Evolutionary conservation across 176 grass and related monocot genomes (phyloP), one percentile per base, ranked within the genome.

Genomic region (Rhipidocladum racemiflorum): DNA sequence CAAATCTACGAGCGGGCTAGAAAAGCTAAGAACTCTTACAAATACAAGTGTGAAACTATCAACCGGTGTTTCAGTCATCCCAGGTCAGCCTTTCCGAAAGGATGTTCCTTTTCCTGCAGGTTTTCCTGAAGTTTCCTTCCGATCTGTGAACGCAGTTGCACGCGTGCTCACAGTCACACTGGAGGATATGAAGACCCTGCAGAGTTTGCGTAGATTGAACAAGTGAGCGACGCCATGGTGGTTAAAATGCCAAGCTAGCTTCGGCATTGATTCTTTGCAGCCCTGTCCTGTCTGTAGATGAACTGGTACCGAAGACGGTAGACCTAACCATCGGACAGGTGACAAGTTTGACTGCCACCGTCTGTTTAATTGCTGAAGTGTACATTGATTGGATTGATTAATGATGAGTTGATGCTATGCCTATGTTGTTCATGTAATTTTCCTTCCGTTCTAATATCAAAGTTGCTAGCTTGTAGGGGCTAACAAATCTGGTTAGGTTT

Each of bases 31-130:
- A 34, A 34, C 32, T 81, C 53, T 81, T 68, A 25, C 29, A 81
- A 13, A 61, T 25, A 46, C 9, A 35, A 71, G 51, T 61, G 68
- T 81, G 54, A 50, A 77, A 82, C 40, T 84, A 84, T 74, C 75
- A 44, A 61, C 68, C 62, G 54, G 27, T 48, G 55, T 56, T 40
- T 56, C 65, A 85, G 85, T 82, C 78, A 89, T 85, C 43, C 70
- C 11, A 57, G 56, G 15, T 38, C 64, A 77, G 46, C 48, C 50
- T 82, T 86, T 90, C 56, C 78, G 45, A 57, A 57, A 87, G 72
- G 44, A 7, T 21, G n/a, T 46, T 71, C 12, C 48, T 86, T 78
- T 89, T 61, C 57, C 16, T 59, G 36, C 83, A 72, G 72, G 21
- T 48, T 27, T 72, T 72, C 50, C 65, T 65, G 42, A 50, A 63